phyloP scores from a whole-genome alignment of 768 basidiomycete species.

The Paxillus involutus region DNA sequence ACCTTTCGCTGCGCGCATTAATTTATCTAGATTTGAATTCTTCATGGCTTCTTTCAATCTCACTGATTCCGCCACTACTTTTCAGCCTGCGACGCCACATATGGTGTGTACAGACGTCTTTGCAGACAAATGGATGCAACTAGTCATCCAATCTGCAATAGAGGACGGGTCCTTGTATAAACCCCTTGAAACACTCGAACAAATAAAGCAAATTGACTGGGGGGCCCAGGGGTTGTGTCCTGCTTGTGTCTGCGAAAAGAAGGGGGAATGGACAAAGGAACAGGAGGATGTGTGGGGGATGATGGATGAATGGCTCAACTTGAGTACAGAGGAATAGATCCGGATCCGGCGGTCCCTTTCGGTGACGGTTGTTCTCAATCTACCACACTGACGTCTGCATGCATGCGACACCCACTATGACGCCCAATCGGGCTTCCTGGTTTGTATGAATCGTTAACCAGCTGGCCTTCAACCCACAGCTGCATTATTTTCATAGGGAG shows the following conservation, averaged over 20 bases:
- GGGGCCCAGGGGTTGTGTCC: conserved; percentile 53
- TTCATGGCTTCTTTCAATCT: not conserved
- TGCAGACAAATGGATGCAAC: conserved; percentile 69
- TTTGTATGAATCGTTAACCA: conserved; percentile 16
- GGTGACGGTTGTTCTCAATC: not conserved
- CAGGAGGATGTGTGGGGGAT: conserved; percentile 57
- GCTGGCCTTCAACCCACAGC: conserved; percentile 25
- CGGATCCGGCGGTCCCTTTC: not conserved
- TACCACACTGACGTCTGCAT: no score
- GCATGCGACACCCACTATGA: no score
- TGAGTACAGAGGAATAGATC: conserved; percentile 10
- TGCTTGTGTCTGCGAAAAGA: conserved; percentile 57
- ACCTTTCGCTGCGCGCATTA: not conserved
- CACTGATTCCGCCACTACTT: not conserved
- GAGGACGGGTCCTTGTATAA: conserved; percentile 61
- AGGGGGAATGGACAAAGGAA: conserved; percentile 64
- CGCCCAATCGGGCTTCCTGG: not conserved
- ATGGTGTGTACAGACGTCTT: conserved; percentile 74
- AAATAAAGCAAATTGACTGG: conserved; percentile 62
- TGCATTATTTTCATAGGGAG: conserved; percentile 7
- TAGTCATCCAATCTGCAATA: conserved; percentile 69
- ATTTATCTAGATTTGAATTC: not conserved
- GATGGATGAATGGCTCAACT: conserved; percentile 58
- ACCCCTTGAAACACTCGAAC: conserved; percentile 70
- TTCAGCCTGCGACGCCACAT: conserved; percentile 55